Evolutionary conservation across 169 alveolate species (phyloP).

Genomic region (Plasmodium billcollinsi): DNA sequence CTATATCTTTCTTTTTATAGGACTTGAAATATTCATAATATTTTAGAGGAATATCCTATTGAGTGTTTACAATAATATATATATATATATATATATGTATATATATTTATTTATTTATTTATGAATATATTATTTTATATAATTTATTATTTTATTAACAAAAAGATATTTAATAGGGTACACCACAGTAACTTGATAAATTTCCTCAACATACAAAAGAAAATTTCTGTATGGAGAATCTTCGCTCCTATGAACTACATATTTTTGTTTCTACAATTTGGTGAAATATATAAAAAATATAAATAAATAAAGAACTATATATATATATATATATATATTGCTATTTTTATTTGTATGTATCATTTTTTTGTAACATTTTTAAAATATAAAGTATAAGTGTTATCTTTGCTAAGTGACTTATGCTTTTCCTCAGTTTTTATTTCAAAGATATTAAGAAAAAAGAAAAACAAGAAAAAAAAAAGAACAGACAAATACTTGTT

Average conservation of each 20-base stretch:
- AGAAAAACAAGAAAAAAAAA: conserved; percentile 12
- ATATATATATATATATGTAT: background rate
- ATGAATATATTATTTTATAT: background rate
- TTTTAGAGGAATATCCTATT: conserved; percentile 41
- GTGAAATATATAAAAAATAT: background rate
- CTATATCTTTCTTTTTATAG: conserved; percentile 27
- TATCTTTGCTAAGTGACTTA: conserved; percentile 12
- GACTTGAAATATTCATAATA: conserved; percentile 22
- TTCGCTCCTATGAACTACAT: conserved; percentile 44
- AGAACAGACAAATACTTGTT: background rate
- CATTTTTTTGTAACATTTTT: conserved; percentile 34
- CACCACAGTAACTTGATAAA: conserved; percentile 35
- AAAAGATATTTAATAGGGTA: conserved; percentile 65
- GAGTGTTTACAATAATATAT: background rate
- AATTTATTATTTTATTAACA: conserved; percentile 19
- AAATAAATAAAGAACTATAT: background rate
- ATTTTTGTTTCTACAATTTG: conserved; percentile 53
- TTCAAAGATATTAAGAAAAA: conserved; percentile 6
- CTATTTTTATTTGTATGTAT: background rate
- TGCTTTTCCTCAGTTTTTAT: conserved; percentile 8
- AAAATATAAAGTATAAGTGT: conserved; percentile 52
- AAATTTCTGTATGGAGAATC: conserved; percentile 57
- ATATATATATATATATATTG: background rate
- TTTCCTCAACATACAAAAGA: conserved; percentile 58
- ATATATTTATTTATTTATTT: background rate